Evolutionary conservation across 2,329 filamentous ascomycete genomes (phyloP).

Genomic region (Tothia fuscella): DNA sequence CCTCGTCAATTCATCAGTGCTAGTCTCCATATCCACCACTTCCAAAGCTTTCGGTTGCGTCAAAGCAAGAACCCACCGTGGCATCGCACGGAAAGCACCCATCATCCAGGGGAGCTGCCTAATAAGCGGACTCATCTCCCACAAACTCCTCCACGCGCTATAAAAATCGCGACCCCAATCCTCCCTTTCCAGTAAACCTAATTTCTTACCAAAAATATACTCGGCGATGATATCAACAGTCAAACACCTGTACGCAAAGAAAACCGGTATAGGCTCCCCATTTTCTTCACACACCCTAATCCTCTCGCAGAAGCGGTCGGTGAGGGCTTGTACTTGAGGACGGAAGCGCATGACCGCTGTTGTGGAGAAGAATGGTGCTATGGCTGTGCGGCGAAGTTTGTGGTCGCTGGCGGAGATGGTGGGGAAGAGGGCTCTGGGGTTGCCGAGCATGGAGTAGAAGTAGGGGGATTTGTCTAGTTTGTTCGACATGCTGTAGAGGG

Average conservation of each 20-base stretch:
- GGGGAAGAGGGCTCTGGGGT: conserved; percentile 2
- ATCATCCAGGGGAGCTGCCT: conserved; percentile 17
- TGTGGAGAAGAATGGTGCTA: conserved; percentile 14
- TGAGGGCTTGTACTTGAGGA: conserved; percentile 10
- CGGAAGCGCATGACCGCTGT: conserved; percentile 11
- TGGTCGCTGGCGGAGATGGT: conserved; percentile 4
- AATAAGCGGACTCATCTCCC: conserved; percentile 11
- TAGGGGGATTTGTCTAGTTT: conserved; percentile 10
- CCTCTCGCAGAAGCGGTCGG: conserved; percentile 11
- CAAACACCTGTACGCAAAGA: conserved; percentile 17
- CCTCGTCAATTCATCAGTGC: conserved; percentile 3
- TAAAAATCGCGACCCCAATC: conserved; percentile 15
- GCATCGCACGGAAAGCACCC: conserved; percentile 11
- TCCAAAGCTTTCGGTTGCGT: conserved; percentile 12
- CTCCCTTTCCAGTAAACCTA: conserved; percentile 14
- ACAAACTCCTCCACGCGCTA: conserved; percentile 11
- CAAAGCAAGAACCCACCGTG: conserved; percentile 7
- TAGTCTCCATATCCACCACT: conserved; percentile 12
- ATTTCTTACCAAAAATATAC: conserved; percentile 15
- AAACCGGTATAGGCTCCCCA: conserved; percentile 16
- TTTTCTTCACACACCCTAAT: conserved; percentile 11
- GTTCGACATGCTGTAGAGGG: conserved; percentile 8
- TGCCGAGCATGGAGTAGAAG: conserved; percentile 8
- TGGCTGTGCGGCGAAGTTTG: conserved; percentile 10
- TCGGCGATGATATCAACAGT: conserved; percentile 17